phyloP scores from a whole-genome alignment of 208 protist genomes.

The Trypanosoma platydactyli region DNA sequence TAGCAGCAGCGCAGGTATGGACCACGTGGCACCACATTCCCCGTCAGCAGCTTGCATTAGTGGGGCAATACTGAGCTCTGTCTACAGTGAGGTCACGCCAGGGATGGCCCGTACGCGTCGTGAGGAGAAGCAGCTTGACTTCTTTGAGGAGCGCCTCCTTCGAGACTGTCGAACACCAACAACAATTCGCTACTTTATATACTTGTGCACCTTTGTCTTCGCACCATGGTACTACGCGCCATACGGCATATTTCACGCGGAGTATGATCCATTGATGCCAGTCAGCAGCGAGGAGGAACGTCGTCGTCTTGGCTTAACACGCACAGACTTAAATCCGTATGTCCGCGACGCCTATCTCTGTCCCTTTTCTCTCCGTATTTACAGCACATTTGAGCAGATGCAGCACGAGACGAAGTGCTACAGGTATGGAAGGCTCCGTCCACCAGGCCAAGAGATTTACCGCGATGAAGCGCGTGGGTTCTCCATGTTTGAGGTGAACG shows the following conservation, averaged over 20 bases:
- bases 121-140: constrained; percentile 62
- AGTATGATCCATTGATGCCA: constrained; percentile 61
- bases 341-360: constrained; percentile 83
- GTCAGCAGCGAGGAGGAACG: constrained; percentile 2
- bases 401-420: constrained; percentile 67
- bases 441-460: constrained; percentile 83
- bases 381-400: constrained; percentile 68
- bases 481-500: constrained; percentile 84
- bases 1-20: background rate
- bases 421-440: constrained; percentile 52
- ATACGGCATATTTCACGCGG: constrained; percentile 69
- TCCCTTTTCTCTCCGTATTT: constrained; percentile 84
- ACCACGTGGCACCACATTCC: background rate
- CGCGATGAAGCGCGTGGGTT: constrained; percentile 68
- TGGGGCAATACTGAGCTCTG: constrained; percentile 42
- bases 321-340: constrained; percentile 40
- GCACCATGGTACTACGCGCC: constrained; percentile 87
- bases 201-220: constrained; percentile 69
- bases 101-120: constrained; percentile 76
- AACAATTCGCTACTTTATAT: constrained; percentile 78
- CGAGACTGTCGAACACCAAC: constrained; percentile 80
- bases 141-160: constrained; percentile 82
- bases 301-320: background rate
- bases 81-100: constrained; percentile 70
- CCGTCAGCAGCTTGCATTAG: constrained; percentile 8